These are phyloP conservation scores for Diaporthe citrichinensis DNA, from an alignment of 2,329 filamentous ascomycete species.

Conservation along the genomic window DNA sequence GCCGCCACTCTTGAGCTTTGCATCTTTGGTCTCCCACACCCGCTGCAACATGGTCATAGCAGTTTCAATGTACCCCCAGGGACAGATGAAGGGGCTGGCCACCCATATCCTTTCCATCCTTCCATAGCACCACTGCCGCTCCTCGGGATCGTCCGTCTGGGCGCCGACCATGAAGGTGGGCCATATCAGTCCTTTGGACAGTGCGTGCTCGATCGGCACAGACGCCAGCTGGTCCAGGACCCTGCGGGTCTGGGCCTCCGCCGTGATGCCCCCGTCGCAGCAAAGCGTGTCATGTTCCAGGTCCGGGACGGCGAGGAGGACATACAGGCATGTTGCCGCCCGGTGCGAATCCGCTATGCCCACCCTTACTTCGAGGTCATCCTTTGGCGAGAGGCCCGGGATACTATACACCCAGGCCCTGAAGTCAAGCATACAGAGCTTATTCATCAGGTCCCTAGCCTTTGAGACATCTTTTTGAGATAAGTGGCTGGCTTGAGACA, in stretches of 20 bases:
- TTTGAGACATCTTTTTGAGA: slow-evolving; percentile 49
- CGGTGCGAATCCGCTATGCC: slow-evolving; percentile 60
- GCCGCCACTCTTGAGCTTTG: slow-evolving; percentile 40
- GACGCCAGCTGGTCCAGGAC: slow-evolving; percentile 62
- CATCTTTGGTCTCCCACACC: slow-evolving; percentile 57
- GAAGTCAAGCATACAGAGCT: slow-evolving; percentile 58
- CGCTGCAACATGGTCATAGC: slow-evolving; percentile 60
- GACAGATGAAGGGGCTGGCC: slow-evolving; percentile 56
- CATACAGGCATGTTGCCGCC: slow-evolving; percentile 62
- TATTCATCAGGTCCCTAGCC: slow-evolving; percentile 53
- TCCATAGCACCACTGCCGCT: slow-evolving; percentile 64
- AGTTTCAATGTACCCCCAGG: slow-evolving; percentile 65
- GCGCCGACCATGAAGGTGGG: slow-evolving; percentile 70
- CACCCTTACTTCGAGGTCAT: slow-evolving; percentile 54
- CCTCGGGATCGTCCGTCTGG: slow-evolving; percentile 58
- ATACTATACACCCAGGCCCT: slow-evolving; percentile 57
- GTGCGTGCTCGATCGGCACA: slow-evolving; percentile 63
- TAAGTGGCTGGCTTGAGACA: slow-evolving; percentile 59
- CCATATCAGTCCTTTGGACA: slow-evolving; percentile 71
- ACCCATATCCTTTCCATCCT: slow-evolving; percentile 52
- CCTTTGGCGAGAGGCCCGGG: slow-evolving; percentile 52
- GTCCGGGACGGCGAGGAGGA: slow-evolving; percentile 55
- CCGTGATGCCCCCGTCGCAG: not conserved
- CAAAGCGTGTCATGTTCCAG: not conserved
- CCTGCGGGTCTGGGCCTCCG: slow-evolving; percentile 57